Evolutionary conservation across 2,329 filamentous ascomycete species (phyloP), one percentile per base, ranked within the genome.

Genomic region (Berkeleyomyces basicola): DNA sequence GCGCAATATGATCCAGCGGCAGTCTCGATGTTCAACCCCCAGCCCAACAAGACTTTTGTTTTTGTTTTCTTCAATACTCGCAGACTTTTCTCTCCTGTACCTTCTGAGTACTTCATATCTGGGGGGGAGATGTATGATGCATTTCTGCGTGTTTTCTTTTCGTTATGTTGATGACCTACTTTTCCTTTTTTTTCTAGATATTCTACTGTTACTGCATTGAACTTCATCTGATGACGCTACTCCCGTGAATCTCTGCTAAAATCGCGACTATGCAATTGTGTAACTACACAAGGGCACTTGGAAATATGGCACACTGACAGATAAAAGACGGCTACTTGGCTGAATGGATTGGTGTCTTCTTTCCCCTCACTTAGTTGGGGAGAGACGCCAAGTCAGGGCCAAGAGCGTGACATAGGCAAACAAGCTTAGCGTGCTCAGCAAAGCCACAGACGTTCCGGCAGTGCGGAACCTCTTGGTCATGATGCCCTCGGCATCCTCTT

Each of bases 371-470:
- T 31, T 57, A 42, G 40, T 16, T 40, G 37, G 33, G 2, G 58
- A 37, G 11, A 65, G 47, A 31, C 73, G 71, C 75, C 78, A 78
- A 0, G 81, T 80, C 67, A 86, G 70, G 36, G 81, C 75, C 67
- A 85, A 70, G 67, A 86, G 71, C 43, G 76, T 78, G 5, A 79
- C 68, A 70, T 86, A 85, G 3, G 82, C 80, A 44, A 75, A 74
- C 49, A 85, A 69, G 66, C 82, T 85, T 65, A 86, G 69, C 7
- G 70, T 67, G 1, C 80, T 82, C 67, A 86, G 73, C 43, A 85
- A 69, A 1, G 81, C 72, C 23, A 86, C 82, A 60, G 79, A 83
- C 68, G 84, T 83, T 36, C 82, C 82, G 66, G 80, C 83, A 23
- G 83, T 86, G 65, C 82, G 78, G 67, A 86, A 86, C 70, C 79